These are phyloP conservation scores for Rosa persica DNA, from an alignment of 306 rosid species.

Conservation along the genomic window DNA sequence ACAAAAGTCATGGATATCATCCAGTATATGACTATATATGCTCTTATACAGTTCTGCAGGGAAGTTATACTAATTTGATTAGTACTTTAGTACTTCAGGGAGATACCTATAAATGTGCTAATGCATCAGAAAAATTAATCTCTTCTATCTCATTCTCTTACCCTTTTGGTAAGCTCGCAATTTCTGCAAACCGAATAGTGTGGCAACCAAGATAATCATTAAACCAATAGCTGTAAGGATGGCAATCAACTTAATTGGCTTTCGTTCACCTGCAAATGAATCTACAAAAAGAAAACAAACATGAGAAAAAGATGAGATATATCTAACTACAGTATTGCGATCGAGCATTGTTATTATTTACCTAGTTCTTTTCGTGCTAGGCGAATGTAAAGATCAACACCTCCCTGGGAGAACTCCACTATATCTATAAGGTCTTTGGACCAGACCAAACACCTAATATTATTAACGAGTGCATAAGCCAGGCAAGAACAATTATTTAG, in stretches of 20 bases:
- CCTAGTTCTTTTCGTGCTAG: constrained; percentile 39
- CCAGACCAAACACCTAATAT: constrained; percentile 31
- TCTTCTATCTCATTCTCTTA: constrained; percentile 3
- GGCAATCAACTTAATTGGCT: constrained; percentile 2
- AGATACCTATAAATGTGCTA: not conserved
- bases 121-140: not conserved
- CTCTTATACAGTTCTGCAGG: no score
- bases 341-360: not conserved
- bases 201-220: not conserved
- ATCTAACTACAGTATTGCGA: no score
- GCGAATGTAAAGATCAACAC: constrained; percentile 10
- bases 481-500: constrained; percentile 35
- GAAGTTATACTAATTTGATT: not conserved
- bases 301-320: not conserved
- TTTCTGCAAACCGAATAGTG: not conserved
- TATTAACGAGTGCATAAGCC: constrained; percentile 18
- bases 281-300: not conserved
- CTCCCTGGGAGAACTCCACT: not conserved
- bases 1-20: no score
- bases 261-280: constrained; percentile 11
- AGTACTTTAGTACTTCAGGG: no score
- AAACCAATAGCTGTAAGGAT: not conserved
- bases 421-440: constrained; percentile 21
- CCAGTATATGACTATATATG: no score
- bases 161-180: constrained; percentile 9